Evolutionary conservation across 768 basidiomycete species (phyloP).

Genomic region (Collybia mongolica): DNA sequence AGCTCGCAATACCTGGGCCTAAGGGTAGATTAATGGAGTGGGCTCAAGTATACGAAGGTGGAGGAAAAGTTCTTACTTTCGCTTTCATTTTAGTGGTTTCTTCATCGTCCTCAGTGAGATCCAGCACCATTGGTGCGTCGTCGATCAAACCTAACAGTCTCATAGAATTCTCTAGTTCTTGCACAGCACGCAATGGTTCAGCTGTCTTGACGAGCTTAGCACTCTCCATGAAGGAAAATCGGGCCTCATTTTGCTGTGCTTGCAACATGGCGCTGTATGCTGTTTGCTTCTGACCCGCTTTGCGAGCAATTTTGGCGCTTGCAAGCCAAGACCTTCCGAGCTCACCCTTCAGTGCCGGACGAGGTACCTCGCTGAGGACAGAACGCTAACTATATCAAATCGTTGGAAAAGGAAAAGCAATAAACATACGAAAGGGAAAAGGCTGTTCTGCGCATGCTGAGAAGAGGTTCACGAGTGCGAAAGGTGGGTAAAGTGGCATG

Average conservation of each 20-base stretch:
- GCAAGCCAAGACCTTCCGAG: slow-evolving; percentile 87
- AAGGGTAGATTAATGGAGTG: background rate
- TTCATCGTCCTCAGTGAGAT: slow-evolving; percentile 56
- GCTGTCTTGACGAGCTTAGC: slow-evolving; percentile 83
- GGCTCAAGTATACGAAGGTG: background rate
- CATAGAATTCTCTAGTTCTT: slow-evolving; percentile 81
- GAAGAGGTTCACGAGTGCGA: slow-evolving; percentile 80
- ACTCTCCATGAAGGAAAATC: slow-evolving; percentile 85
- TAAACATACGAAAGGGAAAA: slow-evolving; percentile 64
- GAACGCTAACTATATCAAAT: slow-evolving; percentile 5
- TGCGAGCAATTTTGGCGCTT: slow-evolving; percentile 95
- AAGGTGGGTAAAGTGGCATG: slow-evolving; percentile 84
- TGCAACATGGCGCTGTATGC: slow-evolving; percentile 96
- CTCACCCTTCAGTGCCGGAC: slow-evolving; percentile 45
- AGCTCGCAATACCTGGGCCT: slow-evolving; percentile 81
- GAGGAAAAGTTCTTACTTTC: slow-evolving; percentile 50
- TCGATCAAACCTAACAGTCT: slow-evolving; percentile 47
- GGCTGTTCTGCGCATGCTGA: slow-evolving; percentile 87
- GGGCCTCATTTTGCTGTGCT: slow-evolving; percentile 69
- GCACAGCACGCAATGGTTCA: slow-evolving; percentile 81
- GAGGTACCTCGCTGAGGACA: slow-evolving; percentile 28
- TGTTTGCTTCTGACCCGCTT: slow-evolving; percentile 93
- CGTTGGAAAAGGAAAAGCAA: background rate
- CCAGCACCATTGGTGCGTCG: slow-evolving; percentile 42
- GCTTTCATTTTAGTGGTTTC: slow-evolving; percentile 57